Conservation (phyloP, 441 rosid species). For the Erodium trifolium region DNA sequence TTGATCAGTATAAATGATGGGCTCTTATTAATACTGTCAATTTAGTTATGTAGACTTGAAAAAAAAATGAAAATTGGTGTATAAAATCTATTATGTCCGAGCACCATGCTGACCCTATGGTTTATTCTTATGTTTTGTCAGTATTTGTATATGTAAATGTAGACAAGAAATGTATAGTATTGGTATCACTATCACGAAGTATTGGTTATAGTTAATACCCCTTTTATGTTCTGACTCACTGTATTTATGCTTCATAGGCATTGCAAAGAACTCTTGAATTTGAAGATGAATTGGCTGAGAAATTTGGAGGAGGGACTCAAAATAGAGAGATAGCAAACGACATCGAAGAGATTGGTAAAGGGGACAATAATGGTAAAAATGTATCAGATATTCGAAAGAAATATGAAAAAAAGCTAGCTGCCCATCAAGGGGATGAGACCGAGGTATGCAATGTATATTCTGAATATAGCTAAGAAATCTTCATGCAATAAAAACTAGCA, state of each 20-base stretch:
- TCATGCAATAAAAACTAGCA: conserved; percentile 4
- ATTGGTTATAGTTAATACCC: too few species aligned
- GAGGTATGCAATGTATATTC: conserved; percentile 38
- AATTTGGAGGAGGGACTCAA: conserved; percentile 79
- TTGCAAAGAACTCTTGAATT: conserved; percentile 92
- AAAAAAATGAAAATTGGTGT: neutral
- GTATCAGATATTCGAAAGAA: conserved; percentile 89
- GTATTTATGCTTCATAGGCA: conserved; percentile 41
- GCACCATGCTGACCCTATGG: neutral
- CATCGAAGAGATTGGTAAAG: conserved; percentile 77
- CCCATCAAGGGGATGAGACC: conserved; percentile 51
- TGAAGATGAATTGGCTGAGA: conserved; percentile 91
- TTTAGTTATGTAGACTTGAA: conserved; percentile 4
- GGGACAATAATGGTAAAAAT: conserved; percentile 54
- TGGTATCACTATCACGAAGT: neutral
- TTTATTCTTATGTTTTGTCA: neutral
- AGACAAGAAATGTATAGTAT: neutral
- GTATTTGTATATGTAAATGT: neutral
- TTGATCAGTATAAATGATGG: neutral
- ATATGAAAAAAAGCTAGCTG: conserved; percentile 90
- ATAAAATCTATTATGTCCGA: too few species aligned
- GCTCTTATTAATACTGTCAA: neutral
- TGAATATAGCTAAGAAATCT: conserved; percentile 7
- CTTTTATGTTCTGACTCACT: too few species aligned
- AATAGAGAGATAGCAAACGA: conserved; percentile 61